phyloP scores from a whole-genome alignment of 345 rosid species.

The Hibiscus syriacus region DNA sequence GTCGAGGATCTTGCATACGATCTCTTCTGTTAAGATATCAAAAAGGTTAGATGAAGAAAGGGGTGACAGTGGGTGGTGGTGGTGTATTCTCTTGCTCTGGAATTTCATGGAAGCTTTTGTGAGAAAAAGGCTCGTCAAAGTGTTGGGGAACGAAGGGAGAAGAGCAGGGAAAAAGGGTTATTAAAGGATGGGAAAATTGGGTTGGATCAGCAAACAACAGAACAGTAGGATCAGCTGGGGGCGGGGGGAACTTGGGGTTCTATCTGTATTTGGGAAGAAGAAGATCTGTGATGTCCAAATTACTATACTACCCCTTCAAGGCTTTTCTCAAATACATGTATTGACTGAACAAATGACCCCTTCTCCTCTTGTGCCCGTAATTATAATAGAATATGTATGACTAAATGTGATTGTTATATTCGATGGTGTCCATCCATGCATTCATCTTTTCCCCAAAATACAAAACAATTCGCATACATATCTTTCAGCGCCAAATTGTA shows the following conservation, averaged over 20 bases:
- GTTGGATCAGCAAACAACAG: too few relatives aligned
- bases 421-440: too few relatives aligned
- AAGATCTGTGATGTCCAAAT: not conserved
- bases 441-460: too few relatives aligned
- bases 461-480: too few relatives aligned
- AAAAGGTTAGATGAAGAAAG: conserved; percentile 13
- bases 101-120: too few relatives aligned
- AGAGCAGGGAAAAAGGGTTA: not conserved
- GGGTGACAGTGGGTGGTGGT: not conserved
- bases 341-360: not conserved
- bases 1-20: conserved; percentile 34
- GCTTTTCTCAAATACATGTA: not conserved
- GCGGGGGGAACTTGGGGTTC: not conserved
- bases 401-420: too few relatives aligned
- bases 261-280: conserved; percentile 11
- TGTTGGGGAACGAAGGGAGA: too few relatives aligned
- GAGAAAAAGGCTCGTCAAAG: not conserved
- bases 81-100: not conserved
- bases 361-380: not conserved
- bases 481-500: too few relatives aligned
- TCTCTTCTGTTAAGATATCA: conserved; percentile 33
- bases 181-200: not conserved
- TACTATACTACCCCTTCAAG: not conserved
- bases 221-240: not conserved
- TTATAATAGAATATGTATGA: too few relatives aligned